Evolutionary conservation across 75 land plant species (phyloP).

Genomic region (Picea glauca): DNA sequence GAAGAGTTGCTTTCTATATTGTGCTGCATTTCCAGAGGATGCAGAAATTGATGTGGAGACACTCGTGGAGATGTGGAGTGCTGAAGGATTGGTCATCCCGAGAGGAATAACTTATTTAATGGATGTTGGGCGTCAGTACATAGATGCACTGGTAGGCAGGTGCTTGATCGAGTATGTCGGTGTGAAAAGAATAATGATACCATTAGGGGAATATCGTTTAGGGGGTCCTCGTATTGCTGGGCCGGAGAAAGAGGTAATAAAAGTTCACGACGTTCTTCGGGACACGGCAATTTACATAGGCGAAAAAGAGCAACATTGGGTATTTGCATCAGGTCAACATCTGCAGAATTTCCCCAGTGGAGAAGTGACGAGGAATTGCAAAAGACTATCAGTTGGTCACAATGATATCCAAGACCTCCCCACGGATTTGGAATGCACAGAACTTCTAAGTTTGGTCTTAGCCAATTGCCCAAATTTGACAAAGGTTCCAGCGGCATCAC

Average conservation of each 20-base stretch:
- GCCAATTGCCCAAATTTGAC: neutral
- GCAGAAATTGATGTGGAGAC: neutral
- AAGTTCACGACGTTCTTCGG: too few species aligned
- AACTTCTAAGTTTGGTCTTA: neutral
- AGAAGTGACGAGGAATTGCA: neutral
- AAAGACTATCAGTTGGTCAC: neutral
- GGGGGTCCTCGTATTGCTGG: neutral
- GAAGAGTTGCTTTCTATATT: neutral
- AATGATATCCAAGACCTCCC: neutral
- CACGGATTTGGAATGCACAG: neutral
- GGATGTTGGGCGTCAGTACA: neutral
- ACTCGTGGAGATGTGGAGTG: neutral
- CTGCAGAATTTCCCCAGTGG: too few species aligned
- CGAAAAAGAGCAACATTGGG: neutral
- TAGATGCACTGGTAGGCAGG: neutral
- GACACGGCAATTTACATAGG: too few species aligned
- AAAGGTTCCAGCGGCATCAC: neutral
- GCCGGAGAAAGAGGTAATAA: neutral
- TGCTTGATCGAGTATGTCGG: neutral
- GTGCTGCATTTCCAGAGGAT: constrained; percentile 1
- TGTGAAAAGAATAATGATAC: neutral
- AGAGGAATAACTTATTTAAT: neutral
- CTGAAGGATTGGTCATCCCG: neutral
- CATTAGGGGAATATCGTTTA: neutral
- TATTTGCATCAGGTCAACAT: neutral